Base-by-base conservation (phyloP, 768 basidiomycete species). In the Chalciporus piperatus region DNA sequence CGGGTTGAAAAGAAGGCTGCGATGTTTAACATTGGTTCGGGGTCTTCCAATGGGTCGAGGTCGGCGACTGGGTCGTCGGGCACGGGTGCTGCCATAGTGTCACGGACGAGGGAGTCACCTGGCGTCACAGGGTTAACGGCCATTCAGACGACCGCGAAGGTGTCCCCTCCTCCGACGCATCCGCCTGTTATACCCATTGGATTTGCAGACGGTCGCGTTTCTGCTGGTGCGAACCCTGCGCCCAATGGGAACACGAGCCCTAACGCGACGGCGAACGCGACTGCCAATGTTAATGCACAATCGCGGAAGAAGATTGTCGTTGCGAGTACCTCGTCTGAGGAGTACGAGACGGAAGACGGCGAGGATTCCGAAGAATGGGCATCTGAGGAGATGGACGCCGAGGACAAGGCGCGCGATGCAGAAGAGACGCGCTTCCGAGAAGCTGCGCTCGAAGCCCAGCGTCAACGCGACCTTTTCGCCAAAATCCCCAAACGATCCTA, bases 401-500 rank as follows among this genome's bases (percentile, higher is more conserved):
- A 69, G 22, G 75, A 72, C 48, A 70, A 69, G 33, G 52, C 57
- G 16, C 63, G 62, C 16, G 59, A 72, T 52, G 61, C 62, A 28
- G 66, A 70, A 48, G 60, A 70, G 50, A 58, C 46, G 4, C 67
- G 68, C 13, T 57, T 78, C 16, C 74, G 67, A 6, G 76, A 81
- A 46, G 87, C 86, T 6, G 84, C 81, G 0, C 59, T 79, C 51
- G 85, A 88, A 62, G 82, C 74, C 1, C 79, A 81, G 60, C 77
- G 81, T 16, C 79, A 85, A 57, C 77, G 79, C 25, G 86, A 92
- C 13, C 73, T 92, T 74, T 81, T 81, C 48, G 76, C 79, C 54
- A 90, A 91, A 69, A 75, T 84, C 13, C 87, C 87, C 1, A 76
- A 79, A 46, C 70, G 78, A 25, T 85, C 82, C 28, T 87, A 86